Evolutionary conservation across 164 flowering plant genomes (phyloP).

Genomic region (Stephania yunnanensis): DNA sequence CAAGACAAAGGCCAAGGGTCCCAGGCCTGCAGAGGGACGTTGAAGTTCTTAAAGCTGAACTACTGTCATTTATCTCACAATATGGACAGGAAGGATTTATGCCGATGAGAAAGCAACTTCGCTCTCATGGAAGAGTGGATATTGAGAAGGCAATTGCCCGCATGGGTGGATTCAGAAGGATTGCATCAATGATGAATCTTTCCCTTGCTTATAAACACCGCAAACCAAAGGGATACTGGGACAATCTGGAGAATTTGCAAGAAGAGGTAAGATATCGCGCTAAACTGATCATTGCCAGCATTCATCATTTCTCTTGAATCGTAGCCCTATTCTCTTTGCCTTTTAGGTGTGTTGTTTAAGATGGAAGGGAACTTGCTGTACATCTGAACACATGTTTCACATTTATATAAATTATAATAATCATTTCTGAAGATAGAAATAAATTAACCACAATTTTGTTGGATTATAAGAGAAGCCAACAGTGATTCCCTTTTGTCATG

Average conservation of each 20-base stretch:
- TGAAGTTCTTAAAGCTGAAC: conserved; percentile 75
- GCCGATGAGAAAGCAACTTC: conserved; percentile 97
- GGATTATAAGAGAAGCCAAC: neutral
- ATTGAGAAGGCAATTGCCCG: conserved; percentile 91
- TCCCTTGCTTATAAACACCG: conserved; percentile 91
- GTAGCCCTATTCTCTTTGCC: neutral
- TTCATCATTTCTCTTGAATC: neutral
- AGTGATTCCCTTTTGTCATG: conserved; percentile 3
- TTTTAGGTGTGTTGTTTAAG: neutral
- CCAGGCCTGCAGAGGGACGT: conserved; percentile 87
- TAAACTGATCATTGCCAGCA: neutral
- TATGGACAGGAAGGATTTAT: conserved; percentile 93
- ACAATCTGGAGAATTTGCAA: conserved; percentile 74
- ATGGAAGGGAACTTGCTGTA: neutral
- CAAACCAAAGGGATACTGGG: conserved; percentile 96
- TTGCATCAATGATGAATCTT: conserved; percentile 74
- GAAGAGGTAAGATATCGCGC: conserved; percentile 53
- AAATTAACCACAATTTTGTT: neutral
- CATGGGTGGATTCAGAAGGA: conserved; percentile 91
- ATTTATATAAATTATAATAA: neutral
- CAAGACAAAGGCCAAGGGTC: conserved; percentile 55
- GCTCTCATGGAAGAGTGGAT: conserved; percentile 81
- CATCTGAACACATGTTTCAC: neutral
- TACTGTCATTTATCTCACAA: conserved; percentile 55
- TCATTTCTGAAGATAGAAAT: neutral